Evolutionary conservation across 2,329 filamentous ascomycete species (phyloP), one percentile per base, ranked within the genome.

Genomic region (Cytospora schulzeri): DNA sequence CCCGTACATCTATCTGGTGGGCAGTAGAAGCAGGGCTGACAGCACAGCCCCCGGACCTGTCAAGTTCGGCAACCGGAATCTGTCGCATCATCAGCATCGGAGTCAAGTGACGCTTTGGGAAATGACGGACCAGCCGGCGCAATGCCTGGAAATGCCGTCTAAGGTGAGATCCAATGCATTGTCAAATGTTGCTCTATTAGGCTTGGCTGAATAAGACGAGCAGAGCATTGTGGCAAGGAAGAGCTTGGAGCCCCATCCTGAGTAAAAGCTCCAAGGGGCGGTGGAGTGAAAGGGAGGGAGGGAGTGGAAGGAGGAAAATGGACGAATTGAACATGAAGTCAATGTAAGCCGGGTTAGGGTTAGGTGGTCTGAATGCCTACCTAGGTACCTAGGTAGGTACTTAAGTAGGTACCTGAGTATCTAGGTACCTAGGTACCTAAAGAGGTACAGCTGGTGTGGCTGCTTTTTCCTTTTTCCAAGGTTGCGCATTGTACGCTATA

Each of bases 31-130:
- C 45, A 48, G 45, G 45, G 45, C 45, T 48, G 45, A 48, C n/a
- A 48, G n/a, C n/a, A 22, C 19, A 61, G 59, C 51, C 35, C 26
- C 26, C 48, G 51, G 59, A 28, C 38, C 38, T 55, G 59, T 55
- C 59, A n/a, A n/a, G 15, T 56, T 62, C 59, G 59, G 52, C 38
- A 62, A 54, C 55, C 59, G 52, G 29, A 52, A 62, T 56, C 38
- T 54, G 29, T 56, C 60, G 38, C 60, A 56, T 28, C 52, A 62
- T 62, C 52, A 35, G 52, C 60, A 38, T 48, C 60, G 52, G 60
- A 51, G 60, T 50, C 50, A 56, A 45, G 52, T 28, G n/a, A 50
- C 52, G 52, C 54, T 56, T 50, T 62, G 38, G 60, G 60, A 24
- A 62, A 50, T 56, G 60, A 56, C 60, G 50, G 17, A 12, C 5